Conservation (phyloP, 2,329 filamentous ascomycete species). For the Rhinocladiella similis region DNA sequence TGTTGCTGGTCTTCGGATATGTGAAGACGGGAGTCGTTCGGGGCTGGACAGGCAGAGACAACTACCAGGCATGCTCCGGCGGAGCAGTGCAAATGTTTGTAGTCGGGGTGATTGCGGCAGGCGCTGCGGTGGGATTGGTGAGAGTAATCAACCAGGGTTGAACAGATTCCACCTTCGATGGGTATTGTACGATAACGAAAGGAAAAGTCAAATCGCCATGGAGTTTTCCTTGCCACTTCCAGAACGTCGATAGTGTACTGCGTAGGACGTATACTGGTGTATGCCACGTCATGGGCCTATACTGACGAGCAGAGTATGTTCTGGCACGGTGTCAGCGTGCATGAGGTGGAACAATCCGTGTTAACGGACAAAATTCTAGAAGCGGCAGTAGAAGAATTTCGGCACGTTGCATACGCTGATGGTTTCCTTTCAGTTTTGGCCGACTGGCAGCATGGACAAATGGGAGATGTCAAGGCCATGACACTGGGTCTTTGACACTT, state of each 20-base stretch:
- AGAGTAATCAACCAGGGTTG: slow-evolving; percentile 20
- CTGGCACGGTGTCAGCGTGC: not conserved
- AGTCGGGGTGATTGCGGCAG: slow-evolving; percentile 65
- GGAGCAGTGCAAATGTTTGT: slow-evolving; percentile 65
- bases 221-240: not conserved
- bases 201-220: not conserved
- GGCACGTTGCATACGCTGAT: too few species aligned
- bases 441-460: too few species aligned
- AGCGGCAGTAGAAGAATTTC: too few species aligned
- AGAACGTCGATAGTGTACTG: not conserved
- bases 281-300: too few species aligned
- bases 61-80: slow-evolving; percentile 55
- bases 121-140: slow-evolving; percentile 61
- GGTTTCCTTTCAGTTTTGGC: too few species aligned
- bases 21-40: slow-evolving; percentile 50
- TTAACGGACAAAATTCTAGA: too few species aligned
- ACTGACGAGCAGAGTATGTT: not conserved
- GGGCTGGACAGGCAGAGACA: slow-evolving; percentile 46
- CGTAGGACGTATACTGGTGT: not conserved
- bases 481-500: too few species aligned
- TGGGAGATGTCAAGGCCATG: too few species aligned
- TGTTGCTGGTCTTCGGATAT: slow-evolving; percentile 54
- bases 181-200: not conserved
- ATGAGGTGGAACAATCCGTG: not conserved
- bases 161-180: not conserved